Base-by-base conservation (phyloP, 2,329 filamentous ascomycete genomes). In the Aspergillus viridinutans region DNA sequence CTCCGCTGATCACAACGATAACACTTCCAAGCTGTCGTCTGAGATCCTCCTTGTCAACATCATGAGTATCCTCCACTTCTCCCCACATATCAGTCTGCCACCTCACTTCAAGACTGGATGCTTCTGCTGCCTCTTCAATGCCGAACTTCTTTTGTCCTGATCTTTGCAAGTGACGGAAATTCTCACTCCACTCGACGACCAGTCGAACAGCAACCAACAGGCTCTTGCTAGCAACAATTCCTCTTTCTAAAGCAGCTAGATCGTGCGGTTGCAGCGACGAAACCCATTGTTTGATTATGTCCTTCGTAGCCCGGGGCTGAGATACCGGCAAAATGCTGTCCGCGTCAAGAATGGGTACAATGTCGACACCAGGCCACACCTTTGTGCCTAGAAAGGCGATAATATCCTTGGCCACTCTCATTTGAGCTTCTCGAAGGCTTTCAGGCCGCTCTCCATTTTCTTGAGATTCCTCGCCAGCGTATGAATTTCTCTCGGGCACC, bases 51-150 rank as follows among this genome's bases (percentile, higher is more conserved):
- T 87, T 90, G 67, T 96, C 89, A 1, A 99, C 94, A 79, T 99
- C 94, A 76, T 99, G 94, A 28, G 92, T 96, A 75, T 99, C 92
- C 73, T 99, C 94, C 0, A 99, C 94, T 79, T 96, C 92, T 8
- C 94, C 94, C 93, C 94, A 97, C 75, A 89, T 87, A 28, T 83
- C 79, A 1, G 88, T 95, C 82, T 99, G 94, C 88, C 91, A 97
- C 61, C 85, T 82, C 17, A 96, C 90, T 78, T 99, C 94, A 45
- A 95, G 73, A 66, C 84, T 96, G 5, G 88, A 86, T 14, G 89
- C 88, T 67, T 83, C 80, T 0, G 90, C 87, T 0, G 92, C 93
- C 71, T 96, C 86, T 67, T 96, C 89, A 12, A 95, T 86, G 0
- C 90, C 89, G 70, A 95, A 97, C 35, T 69, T 75, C 60, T 62